Base-by-base conservation (phyloP, 257 asterid species). In the Petunia axillaris region DNA sequence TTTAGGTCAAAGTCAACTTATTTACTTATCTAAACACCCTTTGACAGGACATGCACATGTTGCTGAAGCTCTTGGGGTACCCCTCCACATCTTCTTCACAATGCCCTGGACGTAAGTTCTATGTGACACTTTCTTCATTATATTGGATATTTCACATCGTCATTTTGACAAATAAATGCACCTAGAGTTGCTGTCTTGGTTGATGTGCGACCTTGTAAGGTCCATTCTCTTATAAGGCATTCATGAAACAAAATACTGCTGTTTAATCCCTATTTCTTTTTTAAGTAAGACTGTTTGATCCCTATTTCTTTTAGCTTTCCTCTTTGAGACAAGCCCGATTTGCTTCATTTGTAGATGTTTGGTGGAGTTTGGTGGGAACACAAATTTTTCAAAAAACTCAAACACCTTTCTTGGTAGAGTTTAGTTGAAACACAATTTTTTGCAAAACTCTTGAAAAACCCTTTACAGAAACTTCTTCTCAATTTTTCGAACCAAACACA, bases 21-120 rank as follows among this genome's bases (percentile, higher is more conserved):
- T 40, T 80, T 64, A 16, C 76, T 67, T 67, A 58, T 59, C 75
- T 48, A 44, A n/a, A 70, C 67, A 11, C 67, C 43, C 67, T 83
- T 81, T 46, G 73, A 53, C 94, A 96, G 98, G 99, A 70, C 98
- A 96, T 86, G 92, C 94, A 71, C 99, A 96, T 81, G 94, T 94
- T 73, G 99, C 99, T 83, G 99, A 96, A 88, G 93, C 99, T 81
- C 99, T 96, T 64, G 97, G 93, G 80, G 98, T 96, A 83, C 98
- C 98, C 59, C 83, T 96, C 81, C 99, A 96, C 91, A 96, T 96
- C 83, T 96, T 91, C 91, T 96, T 96, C 93, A 96, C 99, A 35
- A 96, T 96, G 99, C 99, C 99, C 82, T 96, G 99, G 99, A 96
- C 98, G 98, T 96, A 87, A 96, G 98, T 83, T 65, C 81, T 77